A percentile compares a stretch with the other conserved stretches of the same genome.
Evolutionary conservation across 306 rosid genomes (phyloP).

Genomic region (Casuarina glauca): DNA sequence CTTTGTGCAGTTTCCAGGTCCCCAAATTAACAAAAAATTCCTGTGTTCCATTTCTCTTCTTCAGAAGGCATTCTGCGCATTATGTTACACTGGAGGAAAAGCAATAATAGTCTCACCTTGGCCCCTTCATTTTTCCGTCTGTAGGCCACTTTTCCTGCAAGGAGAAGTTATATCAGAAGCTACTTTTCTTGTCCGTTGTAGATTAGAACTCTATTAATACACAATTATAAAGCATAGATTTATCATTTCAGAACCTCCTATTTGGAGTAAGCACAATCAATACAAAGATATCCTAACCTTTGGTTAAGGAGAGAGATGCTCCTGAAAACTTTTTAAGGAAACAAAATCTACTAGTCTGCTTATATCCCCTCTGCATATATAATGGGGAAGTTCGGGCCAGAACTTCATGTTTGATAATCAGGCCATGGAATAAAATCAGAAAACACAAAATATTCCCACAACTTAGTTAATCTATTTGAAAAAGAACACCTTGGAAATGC

Average conservation of each 20-base stretch:
- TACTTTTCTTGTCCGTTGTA: conserved; percentile 23
- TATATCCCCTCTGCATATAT: not conserved
- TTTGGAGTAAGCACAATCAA: not conserved
- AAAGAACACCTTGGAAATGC: not conserved
- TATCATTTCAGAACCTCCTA: not conserved
- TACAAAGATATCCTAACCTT: not conserved
- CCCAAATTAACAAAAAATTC: conserved; percentile 1
- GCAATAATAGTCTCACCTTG: conserved; percentile 58
- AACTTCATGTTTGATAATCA: not conserved
- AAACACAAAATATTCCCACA: not conserved
- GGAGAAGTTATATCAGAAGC: conserved; percentile 32
- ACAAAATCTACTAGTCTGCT: not conserved
- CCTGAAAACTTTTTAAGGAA: not conserved
- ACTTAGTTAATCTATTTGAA: not conserved
- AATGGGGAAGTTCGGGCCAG: not conserved
- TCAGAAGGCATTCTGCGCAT: not conserved
- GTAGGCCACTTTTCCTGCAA: conserved; percentile 91
- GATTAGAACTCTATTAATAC: not conserved
- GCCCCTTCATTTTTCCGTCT: conserved; percentile 90
- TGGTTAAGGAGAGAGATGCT: not conserved
- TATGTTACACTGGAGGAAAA: not conserved
- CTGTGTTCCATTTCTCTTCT: not conserved
- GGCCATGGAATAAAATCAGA: no score
- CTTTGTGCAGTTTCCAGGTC: not conserved
- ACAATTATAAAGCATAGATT: not conserved